phyloP scores from a whole-genome alignment of 441 rosid species.

The Adansonia grandidieri region DNA sequence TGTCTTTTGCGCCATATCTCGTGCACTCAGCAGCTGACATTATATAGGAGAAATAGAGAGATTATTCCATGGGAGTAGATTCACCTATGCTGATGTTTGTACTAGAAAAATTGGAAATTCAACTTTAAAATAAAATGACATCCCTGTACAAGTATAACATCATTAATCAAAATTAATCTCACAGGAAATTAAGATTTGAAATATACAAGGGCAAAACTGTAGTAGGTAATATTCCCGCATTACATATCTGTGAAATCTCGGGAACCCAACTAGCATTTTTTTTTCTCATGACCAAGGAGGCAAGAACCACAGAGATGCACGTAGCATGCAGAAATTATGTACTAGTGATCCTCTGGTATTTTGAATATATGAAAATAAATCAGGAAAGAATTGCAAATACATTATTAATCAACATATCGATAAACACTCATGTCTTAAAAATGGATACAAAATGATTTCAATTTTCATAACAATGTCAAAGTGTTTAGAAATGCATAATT shows the following conservation, averaged over 20 bases:
- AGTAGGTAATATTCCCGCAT: background rate
- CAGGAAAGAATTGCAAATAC: background rate
- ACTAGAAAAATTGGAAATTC: background rate
- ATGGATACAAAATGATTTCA: background rate
- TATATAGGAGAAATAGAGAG: slow-evolving; percentile 22
- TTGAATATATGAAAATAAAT: background rate
- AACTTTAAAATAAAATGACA: background rate
- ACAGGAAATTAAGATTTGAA: slow-evolving; percentile 7
- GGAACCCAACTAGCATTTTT: background rate
- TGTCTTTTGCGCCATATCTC: slow-evolving; percentile 91
- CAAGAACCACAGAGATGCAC: background rate
- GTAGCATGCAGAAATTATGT: background rate
- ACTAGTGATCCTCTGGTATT: background rate
- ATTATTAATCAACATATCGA: too few relatives aligned
- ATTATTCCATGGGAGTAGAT: slow-evolving; percentile 12
- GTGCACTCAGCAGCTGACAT: slow-evolving; percentile 78
- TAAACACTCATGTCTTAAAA: background rate
- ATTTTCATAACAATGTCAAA: background rate
- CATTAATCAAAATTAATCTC: background rate
- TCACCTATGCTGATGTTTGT: background rate
- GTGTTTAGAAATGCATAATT: slow-evolving; percentile 12
- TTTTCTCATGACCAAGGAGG: slow-evolving; percentile 9
- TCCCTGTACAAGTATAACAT: background rate
- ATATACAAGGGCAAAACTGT: slow-evolving; percentile 1
- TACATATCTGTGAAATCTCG: background rate